Percentiles rank a stretch among this genome's conserved stretches.
Conservation (phyloP, 108 stramenopile genomes). For the Discostella stelligeroides region DNA sequence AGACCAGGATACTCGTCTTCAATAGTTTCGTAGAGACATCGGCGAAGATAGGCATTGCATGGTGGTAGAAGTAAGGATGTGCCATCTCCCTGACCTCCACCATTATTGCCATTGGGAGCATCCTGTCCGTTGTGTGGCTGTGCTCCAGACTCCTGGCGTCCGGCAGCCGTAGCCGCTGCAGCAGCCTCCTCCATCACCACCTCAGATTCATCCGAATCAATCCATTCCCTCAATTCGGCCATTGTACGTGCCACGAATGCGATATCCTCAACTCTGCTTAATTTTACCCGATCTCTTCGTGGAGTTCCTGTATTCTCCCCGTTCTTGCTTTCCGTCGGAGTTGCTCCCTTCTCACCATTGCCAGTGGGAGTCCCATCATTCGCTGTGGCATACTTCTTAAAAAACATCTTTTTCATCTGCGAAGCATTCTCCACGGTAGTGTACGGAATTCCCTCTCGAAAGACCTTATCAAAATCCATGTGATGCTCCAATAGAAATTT, state of each 20-base stretch:
- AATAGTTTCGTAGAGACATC: slow-evolving; percentile 81
- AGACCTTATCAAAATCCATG: slow-evolving; percentile 71
- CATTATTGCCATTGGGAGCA: too few relatives aligned
- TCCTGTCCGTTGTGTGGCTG: too few relatives aligned
- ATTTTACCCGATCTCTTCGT: slow-evolving; percentile 28
- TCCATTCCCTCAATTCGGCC: slow-evolving; percentile 82
- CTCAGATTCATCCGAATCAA: slow-evolving; percentile 59
- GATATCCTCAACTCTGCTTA: slow-evolving; percentile 52
- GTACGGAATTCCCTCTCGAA: slow-evolving; percentile 67
- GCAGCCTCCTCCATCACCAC: slow-evolving; percentile 9
- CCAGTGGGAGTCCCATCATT: slow-evolving; percentile 14
- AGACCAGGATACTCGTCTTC: slow-evolving; percentile 75
- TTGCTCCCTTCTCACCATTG: not conserved
- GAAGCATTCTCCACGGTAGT: slow-evolving; percentile 46
- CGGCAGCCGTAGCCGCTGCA: not conserved
- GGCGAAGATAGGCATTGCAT: slow-evolving; percentile 79
- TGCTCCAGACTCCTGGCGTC: not conserved
- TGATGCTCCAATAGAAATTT: slow-evolving; percentile 69
- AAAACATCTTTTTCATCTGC: slow-evolving; percentile 42
- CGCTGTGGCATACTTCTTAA: slow-evolving; percentile 29
- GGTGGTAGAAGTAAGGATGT: slow-evolving; percentile 64
- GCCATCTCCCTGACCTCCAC: slow-evolving; percentile 46
- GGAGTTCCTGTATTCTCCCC: not conserved
- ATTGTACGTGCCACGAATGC: slow-evolving; percentile 68
- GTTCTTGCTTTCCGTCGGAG: not conserved